Base-by-base conservation (phyloP, 441 rosid species). In the Adansonia rubrostipa region DNA sequence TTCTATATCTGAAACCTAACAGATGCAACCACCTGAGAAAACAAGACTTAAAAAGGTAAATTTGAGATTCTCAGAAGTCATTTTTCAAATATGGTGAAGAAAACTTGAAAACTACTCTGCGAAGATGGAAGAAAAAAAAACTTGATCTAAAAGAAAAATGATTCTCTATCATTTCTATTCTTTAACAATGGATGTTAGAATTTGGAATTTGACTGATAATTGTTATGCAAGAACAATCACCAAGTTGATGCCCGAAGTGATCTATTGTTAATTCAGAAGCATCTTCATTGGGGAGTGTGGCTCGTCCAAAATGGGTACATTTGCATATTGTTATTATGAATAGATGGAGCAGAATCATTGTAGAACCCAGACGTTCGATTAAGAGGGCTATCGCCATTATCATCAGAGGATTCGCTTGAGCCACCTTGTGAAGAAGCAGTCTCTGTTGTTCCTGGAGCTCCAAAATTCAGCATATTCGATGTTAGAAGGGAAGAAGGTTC, bases 351-450 rank as follows among this genome's bases (percentile, higher is more conserved):
- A 11, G 89, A 80, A 79, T 86, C 87, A 57, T 79, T 82, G 62
- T 87, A 90, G 78, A 83, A 81, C 72, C 88, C 90, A 10, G 89
- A 75, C n/a, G 82, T 85, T 54, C 83, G 85, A 76, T 87, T 82
- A 42, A 86, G 69, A 1, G 92, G 87, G 77, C 91, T 89, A 51
- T 86, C 84, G 10, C 91, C 95, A 71, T 92, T 88, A 54, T 90
- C 98, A 33, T 89, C 97, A 3, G 97, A 92, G 10, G 96, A 89
- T 45, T 90, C 95, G 4, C 92, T 93, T 5, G 98, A 89, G 24
- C 77, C 87, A 75, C 92, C 97, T 61, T 87, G 91, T 54, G 97
- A 88, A n/a, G 91, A 83, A 75, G 97, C 92, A 82, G 93, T 95
- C 24, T 85, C 82, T 1, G 80, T 74, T 51, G 87, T 82, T 57